These are phyloP conservation scores for Sporothrix inflata DNA, from an alignment of 2,329 filamentous ascomycete species.

Conservation along the genomic window DNA sequence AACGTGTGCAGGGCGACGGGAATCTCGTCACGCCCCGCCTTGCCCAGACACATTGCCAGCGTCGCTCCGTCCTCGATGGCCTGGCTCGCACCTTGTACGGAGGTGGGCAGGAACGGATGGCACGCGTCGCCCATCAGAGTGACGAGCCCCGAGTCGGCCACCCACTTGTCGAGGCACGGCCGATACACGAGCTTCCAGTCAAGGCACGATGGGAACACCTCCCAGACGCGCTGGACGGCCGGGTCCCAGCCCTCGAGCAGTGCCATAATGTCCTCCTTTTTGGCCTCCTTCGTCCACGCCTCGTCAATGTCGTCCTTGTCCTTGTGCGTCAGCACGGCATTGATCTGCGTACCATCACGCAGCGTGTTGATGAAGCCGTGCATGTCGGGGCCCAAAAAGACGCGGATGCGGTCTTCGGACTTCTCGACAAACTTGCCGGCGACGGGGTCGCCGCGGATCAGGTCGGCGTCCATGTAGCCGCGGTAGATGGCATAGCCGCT, in stretches of 20 bases:
- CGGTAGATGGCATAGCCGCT: conserved; percentile 7
- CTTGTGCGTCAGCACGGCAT: conserved; percentile 12
- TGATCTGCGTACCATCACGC: neutral
- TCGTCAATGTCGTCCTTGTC: neutral
- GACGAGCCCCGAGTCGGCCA: neutral
- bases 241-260: neutral
- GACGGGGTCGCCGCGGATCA: neutral
- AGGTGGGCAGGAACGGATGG: neutral
- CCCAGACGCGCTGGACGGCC: neutral
- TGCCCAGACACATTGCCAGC: neutral
- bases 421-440: neutral
- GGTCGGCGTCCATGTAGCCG: neutral
- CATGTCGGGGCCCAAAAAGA: neutral
- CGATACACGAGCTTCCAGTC: conserved; percentile 7
- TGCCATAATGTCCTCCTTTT: neutral
- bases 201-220: neutral
- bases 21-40: neutral
- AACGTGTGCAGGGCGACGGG: neutral
- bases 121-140: neutral
- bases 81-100: neutral
- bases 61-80: neutral
- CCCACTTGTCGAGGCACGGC: conserved; percentile 12
- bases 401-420: neutral
- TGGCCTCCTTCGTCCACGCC: neutral
- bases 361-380: conserved; percentile 2